phyloP scores from a whole-genome alignment of 768 basidiomycete species.

The Lactarius deliciosus region DNA sequence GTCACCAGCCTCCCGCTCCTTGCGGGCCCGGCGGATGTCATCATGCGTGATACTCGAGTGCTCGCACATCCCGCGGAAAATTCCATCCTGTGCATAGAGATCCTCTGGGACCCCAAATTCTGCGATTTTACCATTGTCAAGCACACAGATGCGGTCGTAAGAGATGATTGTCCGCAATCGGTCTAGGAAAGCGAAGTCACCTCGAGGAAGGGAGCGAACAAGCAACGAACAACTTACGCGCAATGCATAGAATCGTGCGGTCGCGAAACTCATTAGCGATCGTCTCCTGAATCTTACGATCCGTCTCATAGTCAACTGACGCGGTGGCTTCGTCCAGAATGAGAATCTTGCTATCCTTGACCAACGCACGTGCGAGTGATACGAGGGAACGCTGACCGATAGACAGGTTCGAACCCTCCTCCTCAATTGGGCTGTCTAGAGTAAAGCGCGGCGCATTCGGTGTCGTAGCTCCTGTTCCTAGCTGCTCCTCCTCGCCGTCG shows the following conservation, averaged over 20 bases:
- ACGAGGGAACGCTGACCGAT: slow-evolving; percentile 82
- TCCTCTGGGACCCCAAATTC: slow-evolving; percentile 81
- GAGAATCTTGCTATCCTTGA: slow-evolving; percentile 80
- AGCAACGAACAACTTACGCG: slow-evolving; percentile 51
- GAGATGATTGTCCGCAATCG: slow-evolving; percentile 83
- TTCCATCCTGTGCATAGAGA: slow-evolving; percentile 60
- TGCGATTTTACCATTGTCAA: slow-evolving; percentile 77
- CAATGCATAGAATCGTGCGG: slow-evolving; percentile 84
- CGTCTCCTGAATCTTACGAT: slow-evolving; percentile 87
- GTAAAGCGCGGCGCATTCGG: slow-evolving; percentile 53
- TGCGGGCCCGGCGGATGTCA: slow-evolving; percentile 54
- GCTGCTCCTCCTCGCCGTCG: slow-evolving; percentile 42
- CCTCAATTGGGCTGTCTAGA: slow-evolving; percentile 80
- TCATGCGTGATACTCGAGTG: slow-evolving; percentile 69
- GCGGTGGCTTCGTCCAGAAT: slow-evolving; percentile 92
- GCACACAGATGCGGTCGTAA: slow-evolving; percentile 87
- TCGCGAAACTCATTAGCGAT: slow-evolving; percentile 82
- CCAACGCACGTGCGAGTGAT: slow-evolving; percentile 84
- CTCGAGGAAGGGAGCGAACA: neutral
- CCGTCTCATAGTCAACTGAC: slow-evolving; percentile 86
- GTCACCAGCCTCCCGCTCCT: slow-evolving; percentile 28
- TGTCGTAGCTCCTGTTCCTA: slow-evolving; percentile 27
- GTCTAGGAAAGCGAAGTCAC: slow-evolving; percentile 44
- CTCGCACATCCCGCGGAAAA: slow-evolving; percentile 87
- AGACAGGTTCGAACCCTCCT: slow-evolving; percentile 82